A percentile compares a stretch with the other conserved stretches of the same genome.
phyloP scores from a whole-genome alignment of 257 asterid species.

The Salvia miltiorrhiza region DNA sequence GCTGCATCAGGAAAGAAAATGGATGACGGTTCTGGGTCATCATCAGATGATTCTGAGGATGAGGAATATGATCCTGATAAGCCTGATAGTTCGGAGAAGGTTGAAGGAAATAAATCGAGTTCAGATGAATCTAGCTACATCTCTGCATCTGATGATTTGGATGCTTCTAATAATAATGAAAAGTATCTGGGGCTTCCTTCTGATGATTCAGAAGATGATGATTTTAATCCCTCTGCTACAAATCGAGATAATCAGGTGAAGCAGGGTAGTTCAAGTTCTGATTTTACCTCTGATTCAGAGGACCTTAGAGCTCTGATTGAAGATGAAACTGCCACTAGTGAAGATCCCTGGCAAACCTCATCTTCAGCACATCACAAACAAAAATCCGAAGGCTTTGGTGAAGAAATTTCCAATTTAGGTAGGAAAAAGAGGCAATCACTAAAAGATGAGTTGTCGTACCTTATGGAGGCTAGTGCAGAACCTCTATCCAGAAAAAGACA shows the following conservation, averaged over 20 bases:
- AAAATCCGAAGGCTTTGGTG: slow-evolving; percentile 16
- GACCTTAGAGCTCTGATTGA: slow-evolving; percentile 58
- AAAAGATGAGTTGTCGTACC: slow-evolving; percentile 56
- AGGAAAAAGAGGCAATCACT: slow-evolving; percentile 36
- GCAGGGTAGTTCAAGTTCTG: slow-evolving; percentile 74
- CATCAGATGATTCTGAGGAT: slow-evolving; percentile 90
- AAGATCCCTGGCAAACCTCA: slow-evolving; percentile 30
- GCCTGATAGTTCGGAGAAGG: slow-evolving; percentile 41
- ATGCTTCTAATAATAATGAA: slow-evolving; percentile 34
- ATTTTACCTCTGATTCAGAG: slow-evolving; percentile 90
- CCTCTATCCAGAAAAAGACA: slow-evolving; percentile 58
- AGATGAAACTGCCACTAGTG: slow-evolving; percentile 35
- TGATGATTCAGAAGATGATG: slow-evolving; percentile 96
- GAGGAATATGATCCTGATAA: slow-evolving; percentile 88
- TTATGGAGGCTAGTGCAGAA: slow-evolving; percentile 42
- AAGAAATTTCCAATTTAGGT: slow-evolving; percentile 31
- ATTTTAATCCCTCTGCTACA: slow-evolving; percentile 67
- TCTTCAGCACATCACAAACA: slow-evolving; percentile 20
- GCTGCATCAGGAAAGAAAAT: slow-evolving; percentile 69
- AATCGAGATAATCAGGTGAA: slow-evolving; percentile 40
- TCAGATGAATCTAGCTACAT: slow-evolving; percentile 57
- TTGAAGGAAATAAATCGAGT: slow-evolving; percentile 49
- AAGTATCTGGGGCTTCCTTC: slow-evolving; percentile 55
- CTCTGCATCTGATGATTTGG: slow-evolving; percentile 53
- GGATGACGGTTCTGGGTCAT: slow-evolving; percentile 52